Percentiles rank a stretch among this genome's conserved stretches.
phyloP scores from a whole-genome alignment of 2,329 filamentous ascomycete species.

The Scleromitrula shiraiana region DNA sequence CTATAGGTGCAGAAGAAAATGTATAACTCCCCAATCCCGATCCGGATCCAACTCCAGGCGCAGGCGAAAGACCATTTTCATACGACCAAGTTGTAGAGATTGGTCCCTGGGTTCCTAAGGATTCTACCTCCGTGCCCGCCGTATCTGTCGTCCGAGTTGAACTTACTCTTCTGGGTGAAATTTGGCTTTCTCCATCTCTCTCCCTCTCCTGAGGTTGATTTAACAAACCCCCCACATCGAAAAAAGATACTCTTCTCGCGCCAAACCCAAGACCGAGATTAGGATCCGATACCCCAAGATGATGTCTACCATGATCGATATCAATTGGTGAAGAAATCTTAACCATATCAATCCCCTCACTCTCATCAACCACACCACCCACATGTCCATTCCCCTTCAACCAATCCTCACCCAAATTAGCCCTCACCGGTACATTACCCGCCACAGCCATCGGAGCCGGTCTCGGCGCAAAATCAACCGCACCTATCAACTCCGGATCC shows the following conservation, averaged over 20 bases:
- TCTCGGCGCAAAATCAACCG: conserved; percentile 15
- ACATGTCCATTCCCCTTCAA: too few relatives aligned
- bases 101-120: conserved; percentile 16
- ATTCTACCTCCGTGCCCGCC: conserved; percentile 25
- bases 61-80: conserved; percentile 32
- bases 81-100: conserved; percentile 16
- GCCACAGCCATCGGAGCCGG: conserved; percentile 28
- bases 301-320: too few relatives aligned
- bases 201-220: too few relatives aligned
- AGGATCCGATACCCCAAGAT: too few relatives aligned
- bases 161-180: conserved; percentile 17
- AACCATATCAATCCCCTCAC: conserved; percentile 37
- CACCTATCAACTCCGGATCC: conserved; percentile 42
- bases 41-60: too few relatives aligned
- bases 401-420: conserved; percentile 21
- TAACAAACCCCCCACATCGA: conserved; percentile 74
- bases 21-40: too few relatives aligned
- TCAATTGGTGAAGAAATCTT: conserved; percentile 30
- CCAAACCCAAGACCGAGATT: too few relatives aligned
- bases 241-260: conserved; percentile 70
- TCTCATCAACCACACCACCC: conserved; percentile 27
- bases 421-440: conserved; percentile 20
- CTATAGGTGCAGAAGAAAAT: too few relatives aligned
- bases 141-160: conserved; percentile 23
- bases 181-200: too few relatives aligned